Base-by-base conservation (phyloP, 805 yeast species). In the Nakazawaea wyomingensis region DNA sequence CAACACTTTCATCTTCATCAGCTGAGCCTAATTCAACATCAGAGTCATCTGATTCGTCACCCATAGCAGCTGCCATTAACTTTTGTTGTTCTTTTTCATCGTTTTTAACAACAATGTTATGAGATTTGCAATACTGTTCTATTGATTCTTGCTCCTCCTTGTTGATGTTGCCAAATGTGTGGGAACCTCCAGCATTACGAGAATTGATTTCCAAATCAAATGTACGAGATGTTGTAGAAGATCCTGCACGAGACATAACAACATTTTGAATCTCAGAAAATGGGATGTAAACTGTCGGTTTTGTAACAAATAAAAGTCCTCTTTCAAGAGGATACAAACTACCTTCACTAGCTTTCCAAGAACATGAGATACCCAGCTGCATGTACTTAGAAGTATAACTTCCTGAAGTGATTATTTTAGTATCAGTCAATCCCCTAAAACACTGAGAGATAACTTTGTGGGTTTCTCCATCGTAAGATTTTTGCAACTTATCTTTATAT, bases 271-370 rank as follows among this genome's bases (percentile, higher is more conserved):
- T 77, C 54, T 93, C 98, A 0, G 85, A 69, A 61, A 78, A 85
- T 44, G 97, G 96, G 50, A 93, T 85, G 61, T 85, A 85, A 32
- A 93, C 78, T 0, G 97, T 89, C 35, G 99, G 96, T 61, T 93
- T 93, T 19, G 96, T 89, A 37, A 91, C 82, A 59, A 93, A 91
- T 49, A 93, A 66, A 57, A 93, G 78, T 44, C 96, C 85, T 64
- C 87, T 85, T 51, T 93, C 99, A 46, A 93, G 73, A n/a, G 95
- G 88, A 62, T 86, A 93, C 47, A 93, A 66, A 54, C 89, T 85
- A 22, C 99, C 98, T 68, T 93, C 98, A 39, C 86, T 84, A 0
- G 98, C 98, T 63, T 91, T 93, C 53, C 87, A 76, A 5, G 97
- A 87, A 65, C 98, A 91, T 17, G 88, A 74, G 22, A 93, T 84